A percentile compares a stretch with the other conserved stretches of the same genome.
Conservation (phyloP, 116 monocot species). For the Phalaenopsis hybrid region DNA sequence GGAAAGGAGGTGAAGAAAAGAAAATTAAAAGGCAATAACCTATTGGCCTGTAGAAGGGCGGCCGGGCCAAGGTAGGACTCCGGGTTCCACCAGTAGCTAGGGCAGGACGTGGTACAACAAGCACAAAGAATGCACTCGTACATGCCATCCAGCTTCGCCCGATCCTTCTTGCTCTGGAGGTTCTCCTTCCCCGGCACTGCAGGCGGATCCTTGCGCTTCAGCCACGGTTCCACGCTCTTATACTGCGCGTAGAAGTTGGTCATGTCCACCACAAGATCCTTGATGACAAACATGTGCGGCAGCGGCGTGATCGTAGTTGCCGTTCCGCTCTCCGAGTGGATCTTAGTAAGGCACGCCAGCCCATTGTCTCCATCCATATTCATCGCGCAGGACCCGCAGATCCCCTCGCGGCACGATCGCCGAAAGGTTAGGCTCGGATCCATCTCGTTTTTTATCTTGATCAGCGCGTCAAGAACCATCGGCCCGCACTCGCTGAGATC, state of each 20-base stretch:
- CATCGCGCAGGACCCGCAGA: slow-evolving; percentile 96
- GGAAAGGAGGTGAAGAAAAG: background rate
- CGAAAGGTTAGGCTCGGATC: slow-evolving; percentile 80
- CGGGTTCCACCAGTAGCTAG: slow-evolving; percentile 98
- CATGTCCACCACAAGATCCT: slow-evolving; percentile 96
- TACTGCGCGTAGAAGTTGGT: slow-evolving; percentile 91
- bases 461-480: slow-evolving; percentile 90
- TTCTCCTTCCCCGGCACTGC: slow-evolving; percentile 58
- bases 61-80: slow-evolving; percentile 90
- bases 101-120: slow-evolving; percentile 92
- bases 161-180: slow-evolving; percentile 72
- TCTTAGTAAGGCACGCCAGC: slow-evolving; percentile 91
- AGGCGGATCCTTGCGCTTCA: slow-evolving; percentile 81
- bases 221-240: slow-evolving; percentile 94
- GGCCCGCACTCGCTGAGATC: slow-evolving; percentile 86
- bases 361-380: slow-evolving; percentile 90
- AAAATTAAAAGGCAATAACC: slow-evolving; percentile 26
- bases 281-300: slow-evolving; percentile 91
- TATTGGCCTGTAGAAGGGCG: slow-evolving; percentile 81
- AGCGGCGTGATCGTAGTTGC: slow-evolving; percentile 62
- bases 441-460: slow-evolving; percentile 96
- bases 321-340: slow-evolving; percentile 14
- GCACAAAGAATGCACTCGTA: slow-evolving; percentile 96
- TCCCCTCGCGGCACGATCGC: slow-evolving; percentile 90
- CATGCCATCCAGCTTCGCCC: slow-evolving; percentile 90